phyloP scores from a whole-genome alignment of 768 basidiomycete species.

The Boletus rubescentipes region DNA sequence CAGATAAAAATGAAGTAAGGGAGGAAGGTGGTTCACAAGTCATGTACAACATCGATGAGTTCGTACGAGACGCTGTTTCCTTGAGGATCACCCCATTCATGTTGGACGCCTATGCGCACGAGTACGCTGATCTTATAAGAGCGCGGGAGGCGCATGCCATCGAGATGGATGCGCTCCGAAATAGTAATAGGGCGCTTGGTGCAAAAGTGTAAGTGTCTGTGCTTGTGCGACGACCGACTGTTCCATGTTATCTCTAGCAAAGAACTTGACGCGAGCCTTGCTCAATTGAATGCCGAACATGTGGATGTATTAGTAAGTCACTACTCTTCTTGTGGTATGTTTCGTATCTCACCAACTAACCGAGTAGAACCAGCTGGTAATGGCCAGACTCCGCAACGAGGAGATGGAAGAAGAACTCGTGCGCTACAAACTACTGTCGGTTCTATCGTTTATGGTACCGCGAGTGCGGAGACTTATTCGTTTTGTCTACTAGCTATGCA shows the following conservation, averaged over 20 bases:
- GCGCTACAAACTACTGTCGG: conserved; percentile 84
- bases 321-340: not conserved
- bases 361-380: conserved; percentile 86
- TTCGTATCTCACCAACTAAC: conserved; percentile 27
- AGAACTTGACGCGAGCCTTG: conserved; percentile 72
- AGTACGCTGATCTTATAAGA: conserved; percentile 81
- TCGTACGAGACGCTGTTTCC: conserved; percentile 84
- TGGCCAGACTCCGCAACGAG: conserved; percentile 83
- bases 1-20: conserved; percentile 27
- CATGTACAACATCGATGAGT: conserved; percentile 71
- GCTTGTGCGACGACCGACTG: not conserved
- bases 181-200: conserved; percentile 71
- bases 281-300: conserved; percentile 81
- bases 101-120: conserved; percentile 86
- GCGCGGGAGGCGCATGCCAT: conserved; percentile 78
- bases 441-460: not conserved
- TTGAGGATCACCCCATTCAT: conserved; percentile 93
- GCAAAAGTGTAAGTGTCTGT: conserved; percentile 70
- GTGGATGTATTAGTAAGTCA: conserved; percentile 64
- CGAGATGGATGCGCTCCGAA: conserved; percentile 82
- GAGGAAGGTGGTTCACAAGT: conserved; percentile 17
- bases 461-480: not conserved
- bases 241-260: conserved; percentile 50
- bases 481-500: conserved; percentile 42
- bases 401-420: conserved; percentile 94